phyloP scores from a whole-genome alignment of 305 asterid species.

The Andrographis paniculata region DNA sequence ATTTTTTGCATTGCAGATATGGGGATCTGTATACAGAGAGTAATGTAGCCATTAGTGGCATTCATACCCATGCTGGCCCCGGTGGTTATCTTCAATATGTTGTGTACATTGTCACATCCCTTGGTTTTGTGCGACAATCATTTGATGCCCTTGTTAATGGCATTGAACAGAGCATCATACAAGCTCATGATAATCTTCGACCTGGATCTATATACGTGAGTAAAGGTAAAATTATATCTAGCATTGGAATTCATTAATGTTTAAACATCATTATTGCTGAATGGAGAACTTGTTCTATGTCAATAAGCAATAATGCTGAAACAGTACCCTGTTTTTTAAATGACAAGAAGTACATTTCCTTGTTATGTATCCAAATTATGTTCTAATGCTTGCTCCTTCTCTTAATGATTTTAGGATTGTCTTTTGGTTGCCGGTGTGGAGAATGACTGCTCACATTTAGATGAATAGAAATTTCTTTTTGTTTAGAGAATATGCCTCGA shows the following conservation, averaged over 20 bases:
- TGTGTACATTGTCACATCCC: conserved; percentile 86
- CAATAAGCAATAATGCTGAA: neutral
- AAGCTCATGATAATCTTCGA: conserved; percentile 83
- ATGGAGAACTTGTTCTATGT: neutral
- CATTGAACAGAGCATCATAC: conserved; percentile 83
- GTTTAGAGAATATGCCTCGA: too few species aligned
- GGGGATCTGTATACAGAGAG: conserved; percentile 80
- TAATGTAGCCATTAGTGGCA: conserved; percentile 95
- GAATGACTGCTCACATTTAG: too few species aligned
- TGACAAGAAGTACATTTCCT: too few species aligned
- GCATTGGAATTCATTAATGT: neutral
- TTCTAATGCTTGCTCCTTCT: too few species aligned
- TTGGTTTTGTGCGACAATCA: conserved; percentile 96
- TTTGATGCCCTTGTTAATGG: conserved; percentile 96
- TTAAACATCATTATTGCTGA: neutral
- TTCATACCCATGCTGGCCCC: conserved; percentile 98
- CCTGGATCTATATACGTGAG: conserved; percentile 85
- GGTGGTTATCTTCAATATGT: conserved; percentile 97
- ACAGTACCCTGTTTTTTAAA: neutral
- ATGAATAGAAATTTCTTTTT: too few species aligned
- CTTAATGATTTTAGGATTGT: too few species aligned
- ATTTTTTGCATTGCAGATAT: conserved; percentile 44
- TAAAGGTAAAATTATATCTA: conserved; percentile 46
- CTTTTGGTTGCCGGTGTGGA: too few species aligned
- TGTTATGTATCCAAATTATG: too few species aligned